phyloP scores from a whole-genome alignment of 2,329 filamentous ascomycete genomes.

The Camptophora hylomeconis region DNA sequence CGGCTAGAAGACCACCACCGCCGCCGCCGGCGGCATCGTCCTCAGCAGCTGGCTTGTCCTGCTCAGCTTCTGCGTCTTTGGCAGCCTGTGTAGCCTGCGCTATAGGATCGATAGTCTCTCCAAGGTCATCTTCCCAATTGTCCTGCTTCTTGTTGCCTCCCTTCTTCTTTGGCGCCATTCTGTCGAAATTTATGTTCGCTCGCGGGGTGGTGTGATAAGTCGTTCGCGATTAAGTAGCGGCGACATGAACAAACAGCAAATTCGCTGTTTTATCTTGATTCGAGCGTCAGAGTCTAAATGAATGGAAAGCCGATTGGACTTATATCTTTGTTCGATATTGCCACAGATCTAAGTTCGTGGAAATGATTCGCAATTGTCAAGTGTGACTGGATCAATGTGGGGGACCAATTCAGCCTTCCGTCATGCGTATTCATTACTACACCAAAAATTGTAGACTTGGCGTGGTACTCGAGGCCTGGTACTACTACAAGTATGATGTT shows the following conservation, averaged over 20 bases:
- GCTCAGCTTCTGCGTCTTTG: slow-evolving; percentile 32
- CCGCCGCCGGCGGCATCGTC: slow-evolving; percentile 41
- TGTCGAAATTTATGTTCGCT: slow-evolving; percentile 6
- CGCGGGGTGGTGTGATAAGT: slow-evolving; percentile 7
- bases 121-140: slow-evolving; percentile 90
- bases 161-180: slow-evolving; percentile 94
- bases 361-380: too few species aligned
- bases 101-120: slow-evolving; percentile 58
- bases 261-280: too few species aligned
- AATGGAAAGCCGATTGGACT: too few species aligned
- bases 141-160: slow-evolving; percentile 66
- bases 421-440: too few species aligned
- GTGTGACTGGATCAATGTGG: too few species aligned
- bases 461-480: too few species aligned
- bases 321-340: too few species aligned
- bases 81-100: slow-evolving; percentile 35
- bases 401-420: too few species aligned
- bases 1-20: slow-evolving; percentile 61
- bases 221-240: slow-evolving; percentile 17
- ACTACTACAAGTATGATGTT: too few species aligned
- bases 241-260: slow-evolving; percentile 18
- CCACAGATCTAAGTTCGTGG: too few species aligned
- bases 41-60: slow-evolving; percentile 36
- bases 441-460: too few species aligned
- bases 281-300: too few species aligned